Conservation (phyloP, 2,329 filamentous ascomycete species). For the Chaetomium sp. region DNA sequence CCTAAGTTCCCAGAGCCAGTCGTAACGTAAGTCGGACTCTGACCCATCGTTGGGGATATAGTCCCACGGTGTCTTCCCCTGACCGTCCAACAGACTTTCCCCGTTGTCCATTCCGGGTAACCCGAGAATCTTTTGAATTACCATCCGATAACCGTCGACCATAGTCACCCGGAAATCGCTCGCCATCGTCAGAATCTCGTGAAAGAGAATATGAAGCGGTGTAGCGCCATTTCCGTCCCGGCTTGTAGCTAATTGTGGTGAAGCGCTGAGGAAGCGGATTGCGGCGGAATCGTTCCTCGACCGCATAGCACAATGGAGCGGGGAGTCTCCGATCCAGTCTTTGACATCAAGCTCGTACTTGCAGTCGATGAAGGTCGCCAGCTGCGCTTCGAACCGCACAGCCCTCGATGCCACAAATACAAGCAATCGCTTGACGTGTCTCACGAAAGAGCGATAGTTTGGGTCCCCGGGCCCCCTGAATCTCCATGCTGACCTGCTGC, state of each 20-base stretch:
- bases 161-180: background rate
- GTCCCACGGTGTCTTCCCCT: background rate
- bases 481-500: background rate
- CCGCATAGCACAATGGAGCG: conserved; percentile 1
- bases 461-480: conserved; percentile 3
- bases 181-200: background rate
- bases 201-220: background rate
- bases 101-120: background rate
- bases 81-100: background rate
- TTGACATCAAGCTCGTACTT: background rate
- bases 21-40: background rate
- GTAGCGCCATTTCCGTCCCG: background rate
- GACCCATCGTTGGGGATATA: background rate
- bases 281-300: background rate
- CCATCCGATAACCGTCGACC: background rate
- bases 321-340: background rate
- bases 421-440: background rate
- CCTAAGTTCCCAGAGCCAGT: background rate
- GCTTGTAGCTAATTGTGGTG: background rate
- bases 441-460: conserved; percentile 1
- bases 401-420: background rate
- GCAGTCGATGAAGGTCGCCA: background rate
- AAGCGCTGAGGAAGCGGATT: background rate
- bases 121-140: background rate
- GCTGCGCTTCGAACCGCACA: background rate